A percentile compares a stretch with the other conserved stretches of the same genome.
phyloP scores from a whole-genome alignment of 306 rosid genomes.

The Rubus idaeus region DNA sequence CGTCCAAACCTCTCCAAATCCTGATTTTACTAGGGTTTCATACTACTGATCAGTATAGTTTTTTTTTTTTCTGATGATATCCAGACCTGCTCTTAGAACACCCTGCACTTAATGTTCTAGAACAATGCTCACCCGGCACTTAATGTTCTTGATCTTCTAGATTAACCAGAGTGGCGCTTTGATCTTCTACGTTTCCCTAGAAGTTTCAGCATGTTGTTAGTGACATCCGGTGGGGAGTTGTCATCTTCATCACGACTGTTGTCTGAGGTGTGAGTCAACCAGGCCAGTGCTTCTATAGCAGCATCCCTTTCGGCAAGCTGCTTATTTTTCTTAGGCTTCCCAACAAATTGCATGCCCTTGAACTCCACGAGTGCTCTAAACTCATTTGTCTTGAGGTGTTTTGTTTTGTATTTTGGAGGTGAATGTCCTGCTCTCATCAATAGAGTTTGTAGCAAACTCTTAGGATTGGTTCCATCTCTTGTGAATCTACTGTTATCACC shows the following conservation, averaged over 20 bases:
- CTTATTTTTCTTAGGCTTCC: slow-evolving; percentile 90
- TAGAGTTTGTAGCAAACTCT: slow-evolving; percentile 87
- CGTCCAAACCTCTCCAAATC: background rate
- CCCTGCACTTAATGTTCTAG: background rate
- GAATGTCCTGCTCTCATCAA: slow-evolving; percentile 96
- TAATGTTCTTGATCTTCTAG: background rate
- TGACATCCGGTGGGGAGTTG: slow-evolving; percentile 66
- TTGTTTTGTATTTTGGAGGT: slow-evolving; percentile 92
- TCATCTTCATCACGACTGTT: slow-evolving; percentile 47
- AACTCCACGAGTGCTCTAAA: slow-evolving; percentile 94
- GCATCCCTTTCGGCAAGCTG: slow-evolving; percentile 98
- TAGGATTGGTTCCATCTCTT: slow-evolving; percentile 87
- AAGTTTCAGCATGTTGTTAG: slow-evolving; percentile 95
- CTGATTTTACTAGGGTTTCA: background rate
- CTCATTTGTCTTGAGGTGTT: slow-evolving; percentile 92
- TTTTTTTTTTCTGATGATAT: background rate
- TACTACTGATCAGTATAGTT: background rate
- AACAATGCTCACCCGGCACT: background rate
- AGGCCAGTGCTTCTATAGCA: slow-evolving; percentile 92
- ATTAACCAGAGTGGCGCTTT: slow-evolving; percentile 51
- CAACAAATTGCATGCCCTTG: slow-evolving; percentile 97
- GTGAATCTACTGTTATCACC: slow-evolving; percentile 60
- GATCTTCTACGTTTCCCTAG: slow-evolving; percentile 78
- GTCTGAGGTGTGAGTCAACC: slow-evolving; percentile 95
- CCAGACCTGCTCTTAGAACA: background rate